Percentiles rank a stretch among this genome's conserved stretches.
These are phyloP conservation scores for Apiospora kogelbergensis DNA, from an alignment of 2,329 filamentous ascomycete species.

Conservation along the genomic window DNA sequence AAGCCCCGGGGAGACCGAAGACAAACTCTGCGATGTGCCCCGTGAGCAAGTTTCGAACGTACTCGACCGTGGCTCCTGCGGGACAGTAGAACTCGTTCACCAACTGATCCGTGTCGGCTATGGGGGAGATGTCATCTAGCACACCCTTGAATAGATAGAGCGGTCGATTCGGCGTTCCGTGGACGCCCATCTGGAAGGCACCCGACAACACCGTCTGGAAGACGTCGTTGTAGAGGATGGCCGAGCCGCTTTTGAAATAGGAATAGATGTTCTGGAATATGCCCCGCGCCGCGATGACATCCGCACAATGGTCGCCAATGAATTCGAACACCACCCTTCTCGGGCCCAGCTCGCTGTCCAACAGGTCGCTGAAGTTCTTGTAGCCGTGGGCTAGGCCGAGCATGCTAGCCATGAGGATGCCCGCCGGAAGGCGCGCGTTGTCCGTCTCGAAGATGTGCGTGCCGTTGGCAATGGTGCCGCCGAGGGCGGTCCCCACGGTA, in stretches of 20 bases:
- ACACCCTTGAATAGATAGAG: background rate
- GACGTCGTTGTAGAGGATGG: background rate
- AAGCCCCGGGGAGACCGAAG: too few species aligned
- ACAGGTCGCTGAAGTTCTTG: too few species aligned
- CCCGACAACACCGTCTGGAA: background rate
- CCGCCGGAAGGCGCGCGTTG: background rate
- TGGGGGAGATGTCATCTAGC: background rate
- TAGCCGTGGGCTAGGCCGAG: too few species aligned
- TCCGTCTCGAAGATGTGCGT: background rate
- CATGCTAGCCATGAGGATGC: background rate
- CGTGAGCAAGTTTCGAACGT: too few species aligned
- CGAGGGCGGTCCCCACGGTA: background rate
- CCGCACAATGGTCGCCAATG: too few species aligned
- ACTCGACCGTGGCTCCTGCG: too few species aligned
- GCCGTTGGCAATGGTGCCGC: background rate
- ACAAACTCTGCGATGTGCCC: too few species aligned
- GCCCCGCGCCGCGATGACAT: too few species aligned
- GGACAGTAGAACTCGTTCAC: too few species aligned
- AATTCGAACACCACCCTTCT: too few species aligned
- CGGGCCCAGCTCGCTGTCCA: background rate
- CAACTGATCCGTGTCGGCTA: background rate
- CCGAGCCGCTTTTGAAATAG: too few species aligned
- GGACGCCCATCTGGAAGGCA: background rate
- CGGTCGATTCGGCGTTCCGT: background rate
- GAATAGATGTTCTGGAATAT: too few species aligned